Evolutionary conservation across 1,284 basidiomycete genomes (phyloP), one percentile per base, ranked within the genome.

Genomic region (Apiotrichum sp.): DNA sequence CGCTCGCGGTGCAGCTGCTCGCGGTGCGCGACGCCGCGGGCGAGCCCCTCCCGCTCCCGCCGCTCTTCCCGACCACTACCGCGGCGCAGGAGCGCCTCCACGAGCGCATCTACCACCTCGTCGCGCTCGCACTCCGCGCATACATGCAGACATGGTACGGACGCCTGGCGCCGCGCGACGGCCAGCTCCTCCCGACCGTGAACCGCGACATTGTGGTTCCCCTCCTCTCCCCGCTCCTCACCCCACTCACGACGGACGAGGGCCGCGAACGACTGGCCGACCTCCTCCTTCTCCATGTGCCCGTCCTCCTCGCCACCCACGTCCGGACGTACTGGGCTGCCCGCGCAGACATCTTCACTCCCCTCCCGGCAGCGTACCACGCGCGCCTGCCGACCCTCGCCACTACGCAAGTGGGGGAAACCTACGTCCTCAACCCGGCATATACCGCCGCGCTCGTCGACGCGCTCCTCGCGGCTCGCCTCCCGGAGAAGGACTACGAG

Each of bases 361-460:
- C 31, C 5, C 47, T 66, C 10, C 60, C 39, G 7, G 46, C 42
- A 5, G 65, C 58, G 3, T 73, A 71, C 58, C 67, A 71, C 52
- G 63, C 65, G n/a, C 63, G 68, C 36, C 47, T 70, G 38, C 71
- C 70, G 2, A 46, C 68, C 3, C 55, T 65, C 10, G 14, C 32
- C 9, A 41, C 48, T 1, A 29, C 41, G 13, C 35, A n/a, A 13
- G 48, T 47, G 33, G 34, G 4, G 14, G 47, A 31, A 34, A 22
- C 22, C 7, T 67, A 65, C 54, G 52, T 44, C 29, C 53, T 71
- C 22, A 66, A 63, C 2, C 63, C 71, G 13, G 56, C 67, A 10
- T 80, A 79, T 63, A 65, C 77, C 13, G 64, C 73, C 3, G 62
- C 71, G 0, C 63, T 78, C 3, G 66, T 73, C 22, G 72, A 76